Conservation (phyloP, 345 rosid species). For the Salix purpurea region DNA sequence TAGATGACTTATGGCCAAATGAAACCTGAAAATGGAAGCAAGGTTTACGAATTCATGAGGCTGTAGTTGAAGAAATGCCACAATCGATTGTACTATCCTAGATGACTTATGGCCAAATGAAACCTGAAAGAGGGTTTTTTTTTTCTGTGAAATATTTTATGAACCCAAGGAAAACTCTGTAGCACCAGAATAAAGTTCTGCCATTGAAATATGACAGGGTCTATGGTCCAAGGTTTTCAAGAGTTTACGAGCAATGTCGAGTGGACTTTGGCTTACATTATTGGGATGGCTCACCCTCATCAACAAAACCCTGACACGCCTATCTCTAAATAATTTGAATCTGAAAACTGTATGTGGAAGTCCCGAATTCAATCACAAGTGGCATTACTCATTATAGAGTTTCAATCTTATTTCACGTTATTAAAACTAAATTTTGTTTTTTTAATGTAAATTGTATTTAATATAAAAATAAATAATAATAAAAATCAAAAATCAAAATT, state of each 20-base stretch:
- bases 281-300: not conserved
- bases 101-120: not conserved
- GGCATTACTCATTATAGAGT: not conserved
- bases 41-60: slow-evolving; percentile 49
- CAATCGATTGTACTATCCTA: not conserved
- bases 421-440: too few relatives aligned
- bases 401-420: too few relatives aligned
- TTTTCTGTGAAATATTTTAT: not conserved
- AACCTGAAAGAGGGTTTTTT: not conserved
- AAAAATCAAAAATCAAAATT: too few relatives aligned
- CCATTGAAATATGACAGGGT: not conserved
- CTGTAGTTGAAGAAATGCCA: slow-evolving; percentile 19
- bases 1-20: too few relatives aligned
- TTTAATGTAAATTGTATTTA: too few relatives aligned
- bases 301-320: not conserved
- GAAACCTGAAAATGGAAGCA: slow-evolving; percentile 45
- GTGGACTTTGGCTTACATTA: not conserved
- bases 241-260: not conserved
- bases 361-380: not conserved
- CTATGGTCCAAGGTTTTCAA: not conserved
- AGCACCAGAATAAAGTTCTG: not conserved
- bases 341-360: not conserved
- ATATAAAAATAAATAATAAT: too few relatives aligned
- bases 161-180: not conserved
- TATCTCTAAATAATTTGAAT: not conserved